Percentiles rank a stretch among this genome's conserved stretches.
Conservation (phyloP, 1,139 yeast genomes). For the Suhomyces panamericanus region DNA sequence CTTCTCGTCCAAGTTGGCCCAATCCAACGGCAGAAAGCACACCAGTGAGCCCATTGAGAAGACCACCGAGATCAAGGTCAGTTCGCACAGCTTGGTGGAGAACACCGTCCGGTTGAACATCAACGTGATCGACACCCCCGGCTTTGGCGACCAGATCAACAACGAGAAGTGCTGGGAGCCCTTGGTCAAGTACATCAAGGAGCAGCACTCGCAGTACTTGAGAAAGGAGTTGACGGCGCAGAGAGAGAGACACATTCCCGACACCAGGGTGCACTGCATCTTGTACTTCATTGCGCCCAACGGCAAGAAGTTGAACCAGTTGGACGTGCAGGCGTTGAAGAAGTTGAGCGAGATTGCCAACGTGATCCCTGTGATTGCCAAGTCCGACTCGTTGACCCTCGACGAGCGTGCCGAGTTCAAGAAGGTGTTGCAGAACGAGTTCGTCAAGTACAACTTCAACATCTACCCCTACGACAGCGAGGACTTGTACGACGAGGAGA, state of each 20-base stretch:
- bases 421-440: constrained; percentile 73
- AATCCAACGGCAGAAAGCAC: constrained; percentile 66
- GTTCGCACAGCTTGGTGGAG: constrained; percentile 69
- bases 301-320: constrained; percentile 72
- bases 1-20: constrained; percentile 78
- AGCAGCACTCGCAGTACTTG: constrained; percentile 90
- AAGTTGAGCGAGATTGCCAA: constrained; percentile 88
- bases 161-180: constrained; percentile 98
- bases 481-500: constrained; percentile 74
- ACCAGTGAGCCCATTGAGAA: constrained; percentile 75
- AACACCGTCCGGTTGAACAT: constrained; percentile 84
- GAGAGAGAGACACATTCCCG: constrained; percentile 79
- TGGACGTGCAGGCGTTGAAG: constrained; percentile 81
- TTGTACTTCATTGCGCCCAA: constrained; percentile 90
- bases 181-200: constrained; percentile 89
- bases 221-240: constrained; percentile 96
- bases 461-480: constrained; percentile 86
- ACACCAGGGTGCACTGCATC: constrained; percentile 94
- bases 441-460: constrained; percentile 68
- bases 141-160: constrained; percentile 95
- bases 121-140: constrained; percentile 94
- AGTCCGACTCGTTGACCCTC: constrained; percentile 83
- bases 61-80: constrained; percentile 84
- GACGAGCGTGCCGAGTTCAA: constrained; percentile 82
- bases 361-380: constrained; percentile 94